Evolutionary conservation across 2,329 filamentous ascomycete species (phyloP), one percentile per base, ranked within the genome.

Genomic region (Fusarium pseudograminearum): DNA sequence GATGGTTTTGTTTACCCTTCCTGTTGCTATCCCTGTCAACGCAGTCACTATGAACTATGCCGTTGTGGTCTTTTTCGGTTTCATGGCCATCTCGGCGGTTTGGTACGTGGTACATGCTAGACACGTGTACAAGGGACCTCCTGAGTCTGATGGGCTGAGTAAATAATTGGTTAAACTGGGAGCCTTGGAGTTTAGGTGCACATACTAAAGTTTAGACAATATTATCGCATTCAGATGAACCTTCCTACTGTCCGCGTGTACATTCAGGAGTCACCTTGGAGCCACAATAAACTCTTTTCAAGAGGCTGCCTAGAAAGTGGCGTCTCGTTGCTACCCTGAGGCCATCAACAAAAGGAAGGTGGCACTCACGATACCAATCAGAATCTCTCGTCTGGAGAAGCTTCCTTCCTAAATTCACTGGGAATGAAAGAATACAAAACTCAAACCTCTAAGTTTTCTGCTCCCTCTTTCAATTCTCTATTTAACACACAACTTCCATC

Each of bases 1-100:
- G 6, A 84, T 93, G n/a, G 84, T 92, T 54, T 80, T 94, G 42
- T 94, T 93, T 81, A 93, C 90, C 75, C 92, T 94, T 89, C 92
- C 89, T 3, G 85, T 87, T 4, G 83, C 85, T 3, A 78, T 91
- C 15, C 86, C 88, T 0, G 87, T 91, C 6, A 82, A 83, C 11
- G 77, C 88, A 2, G 78, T 79, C 5, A 83, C 79, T 7, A 91
- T 91, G 89, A 91, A 91, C 76, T 91, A 91, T 72, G 89, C 89
- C 7, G 87, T 84, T n/a, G 89, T 88, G 14, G 89, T 91, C 11
- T 90, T 91, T 76, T 84, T 86, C 7, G 88, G 86, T 0, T 91
- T 91, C 61, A 89, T 85, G 1, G 66, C 78, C 7, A 86, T 91
- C 57, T 89, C 87, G 45, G 77, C 88, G 7, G 70, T 81, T 3